Evolutionary conservation across 2,329 filamentous ascomycete species (phyloP), one percentile per base, ranked within the genome.

Genomic region (Venturia carpophila): DNA sequence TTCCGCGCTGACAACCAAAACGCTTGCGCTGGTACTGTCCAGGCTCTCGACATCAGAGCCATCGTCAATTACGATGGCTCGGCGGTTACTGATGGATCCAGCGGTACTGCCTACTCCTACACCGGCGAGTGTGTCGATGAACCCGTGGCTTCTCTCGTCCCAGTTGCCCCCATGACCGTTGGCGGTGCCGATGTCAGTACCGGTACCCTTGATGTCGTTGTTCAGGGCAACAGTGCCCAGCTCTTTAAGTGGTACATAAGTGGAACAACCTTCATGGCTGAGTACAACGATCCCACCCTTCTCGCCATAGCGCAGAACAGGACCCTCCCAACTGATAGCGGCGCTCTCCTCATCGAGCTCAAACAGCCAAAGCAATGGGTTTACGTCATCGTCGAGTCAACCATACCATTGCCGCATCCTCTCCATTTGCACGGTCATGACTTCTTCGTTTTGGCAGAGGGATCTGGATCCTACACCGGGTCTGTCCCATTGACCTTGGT

Each of bases 231-330:
- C 30, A 56, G 55, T 13, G 67, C 67, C 41, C 73, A 70, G 24
- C 68, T 79, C 11, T 77, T 74, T 72, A 73, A 75, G 15, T 79
- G 77, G 77, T 73, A 71, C 55, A 69, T 79, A 11, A 74, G 74
- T 65, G 75, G 73, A 66, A 76, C 73, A 1, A 75, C 74, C 19
- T 76, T 79, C 71, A 49, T 71, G 0, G 70, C 73, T 7, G 70
- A 77, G 7, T 79, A 75, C 74, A 68, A 64, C 3, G 69, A 79
- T 60, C 77, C 77, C 11, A 78, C 77, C 0, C 70, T 78, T 0
- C 65, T 71, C 13, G 71, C 74, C 60, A 70, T 79, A 41, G 45
- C 74, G 19, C 68, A 73, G 34, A 72, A 74, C 43, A 69, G 71
- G 60, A 73, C 71, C 6, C 70, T 75, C 0, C 76, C 71, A 63